Evolutionary conservation across 805 yeast species (phyloP).

Genomic region (Sugiyamaella boreocaroliniensis): DNA sequence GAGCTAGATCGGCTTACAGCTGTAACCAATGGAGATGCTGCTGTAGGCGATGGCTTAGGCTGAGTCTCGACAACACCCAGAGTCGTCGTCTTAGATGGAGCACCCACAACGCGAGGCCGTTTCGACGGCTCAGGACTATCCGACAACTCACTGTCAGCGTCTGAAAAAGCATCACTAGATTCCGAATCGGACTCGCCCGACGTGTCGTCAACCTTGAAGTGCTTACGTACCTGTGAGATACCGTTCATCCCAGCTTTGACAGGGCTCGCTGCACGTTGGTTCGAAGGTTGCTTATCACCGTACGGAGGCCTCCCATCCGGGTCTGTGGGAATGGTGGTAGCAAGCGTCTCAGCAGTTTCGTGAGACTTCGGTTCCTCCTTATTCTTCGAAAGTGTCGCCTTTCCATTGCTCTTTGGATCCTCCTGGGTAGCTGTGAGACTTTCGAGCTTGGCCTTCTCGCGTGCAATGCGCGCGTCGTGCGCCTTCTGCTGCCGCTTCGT

Average conservation of each 20-base stretch:
- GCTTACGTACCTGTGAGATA: not conserved
- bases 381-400: not conserved
- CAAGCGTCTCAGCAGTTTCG: not conserved
- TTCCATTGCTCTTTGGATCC: not conserved
- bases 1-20: not conserved
- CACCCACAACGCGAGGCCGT: slow-evolving; percentile 11
- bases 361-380: not conserved
- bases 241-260: not conserved
- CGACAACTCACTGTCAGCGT: slow-evolving; percentile 9
- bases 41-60: not conserved
- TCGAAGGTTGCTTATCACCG: not conserved
- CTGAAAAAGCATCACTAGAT: not conserved
- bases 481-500: not conserved
- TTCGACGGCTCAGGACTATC: slow-evolving; percentile 13
- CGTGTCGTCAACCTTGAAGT: not conserved
- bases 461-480: slow-evolving; percentile 15
- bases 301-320: not conserved
- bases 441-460: slow-evolving; percentile 12
- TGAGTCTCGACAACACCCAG: not conserved
- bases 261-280: not conserved
- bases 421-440: slow-evolving; percentile 7
- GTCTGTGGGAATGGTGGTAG: not conserved
- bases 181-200: slow-evolving; percentile 10
- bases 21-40: not conserved
- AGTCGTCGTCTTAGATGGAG: slow-evolving; percentile 7